These are phyloP conservation scores for Amylocarpus encephaloides DNA, from an alignment of 2,329 filamentous ascomycete species.

Conservation along the genomic window DNA sequence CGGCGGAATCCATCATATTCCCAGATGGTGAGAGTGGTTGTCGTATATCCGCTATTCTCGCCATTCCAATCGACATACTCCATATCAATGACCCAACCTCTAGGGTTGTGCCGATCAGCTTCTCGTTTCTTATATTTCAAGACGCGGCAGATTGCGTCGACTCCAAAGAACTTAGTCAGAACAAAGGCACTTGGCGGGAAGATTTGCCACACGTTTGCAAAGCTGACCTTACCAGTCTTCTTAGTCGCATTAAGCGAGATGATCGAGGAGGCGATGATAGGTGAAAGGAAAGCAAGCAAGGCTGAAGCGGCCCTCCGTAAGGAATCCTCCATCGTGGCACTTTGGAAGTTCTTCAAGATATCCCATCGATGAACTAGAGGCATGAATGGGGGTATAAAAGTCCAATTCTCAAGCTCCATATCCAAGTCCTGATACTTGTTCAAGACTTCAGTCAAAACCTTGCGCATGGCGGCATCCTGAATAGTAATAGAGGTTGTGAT, in stretches of 20 bases:
- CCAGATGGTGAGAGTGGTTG: background rate
- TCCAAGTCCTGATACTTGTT: constrained; percentile 33
- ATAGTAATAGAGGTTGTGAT: constrained; percentile 30
- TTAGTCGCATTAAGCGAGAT: background rate
- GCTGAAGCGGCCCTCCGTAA: background rate
- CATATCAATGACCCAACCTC: background rate
- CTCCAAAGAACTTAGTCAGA: constrained; percentile 6
- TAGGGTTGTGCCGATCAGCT: background rate
- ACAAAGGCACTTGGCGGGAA: constrained; percentile 2
- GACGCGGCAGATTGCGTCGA: constrained; percentile 5
- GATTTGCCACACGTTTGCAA: constrained; percentile 6
- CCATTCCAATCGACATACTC: constrained; percentile 6
- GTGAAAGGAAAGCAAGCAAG: constrained; percentile 2
- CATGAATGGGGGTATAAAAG: constrained; percentile 31
- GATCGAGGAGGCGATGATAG: constrained; percentile 2
- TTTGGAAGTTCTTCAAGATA: constrained; percentile 17
- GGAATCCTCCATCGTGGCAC: constrained; percentile 3
- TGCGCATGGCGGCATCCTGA: constrained; percentile 30
- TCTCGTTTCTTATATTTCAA: constrained; percentile 5
- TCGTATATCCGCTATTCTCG: constrained; percentile 1
- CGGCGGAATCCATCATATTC: background rate
- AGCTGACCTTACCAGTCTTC: constrained; percentile 2
- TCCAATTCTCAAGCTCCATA: constrained; percentile 31
- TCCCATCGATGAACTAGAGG: constrained; percentile 36
- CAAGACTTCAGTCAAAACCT: constrained; percentile 28